Evolutionary conservation across 371 early-diverging fungal species (phyloP), one percentile per base, ranked within the genome.

Genomic region (Apophysomyces trapeziformis): DNA sequence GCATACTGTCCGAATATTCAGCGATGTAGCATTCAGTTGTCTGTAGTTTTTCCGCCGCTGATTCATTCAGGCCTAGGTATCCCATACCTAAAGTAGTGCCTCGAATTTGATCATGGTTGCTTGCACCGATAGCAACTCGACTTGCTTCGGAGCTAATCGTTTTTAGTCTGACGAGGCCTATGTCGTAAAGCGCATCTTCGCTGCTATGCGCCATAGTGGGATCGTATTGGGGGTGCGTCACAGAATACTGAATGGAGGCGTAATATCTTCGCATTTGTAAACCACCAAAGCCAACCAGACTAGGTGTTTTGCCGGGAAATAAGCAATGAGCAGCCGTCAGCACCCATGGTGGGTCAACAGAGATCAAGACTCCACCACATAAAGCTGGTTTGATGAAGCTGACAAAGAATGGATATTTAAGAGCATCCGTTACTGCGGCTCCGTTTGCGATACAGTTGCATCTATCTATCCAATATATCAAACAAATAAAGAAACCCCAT

Each of bases 311-410:
- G 11, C 39, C 61, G 21, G 43, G 61, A 21, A 38, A 43, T 12
- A 73, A 14, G 60, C 78, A 78, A 57, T 78, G 78, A 5, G 71
- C 73, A 7, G 78, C 78, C 32, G 77, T 79, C 37, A 79, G 54
- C 4, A 79, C 61, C 79, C 79, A 79, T 61, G 76, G 66, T 5
- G 78, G 78, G 35, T 79, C 66, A 11, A 68, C 41, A 37, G 77
- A 74, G 12, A 79, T 68, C 1, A 76, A 67, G 12, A 60, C 63
- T 8, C 77, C 79, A n/a, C 79, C 76, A 60, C 79, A 79, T 26
- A 72, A 43, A 11, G 62, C 58, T 1, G 77, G 76, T 11, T 64
- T 43, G 1, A 60, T 65, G 12, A 79, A 57, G 50, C 65, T 66
- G 1, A 71, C 79, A 39, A 58, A 70, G 54, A 76, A 79, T 13